Conservation (phyloP, 768 basidiomycete species). For the Russula griseocarnosa region DNA sequence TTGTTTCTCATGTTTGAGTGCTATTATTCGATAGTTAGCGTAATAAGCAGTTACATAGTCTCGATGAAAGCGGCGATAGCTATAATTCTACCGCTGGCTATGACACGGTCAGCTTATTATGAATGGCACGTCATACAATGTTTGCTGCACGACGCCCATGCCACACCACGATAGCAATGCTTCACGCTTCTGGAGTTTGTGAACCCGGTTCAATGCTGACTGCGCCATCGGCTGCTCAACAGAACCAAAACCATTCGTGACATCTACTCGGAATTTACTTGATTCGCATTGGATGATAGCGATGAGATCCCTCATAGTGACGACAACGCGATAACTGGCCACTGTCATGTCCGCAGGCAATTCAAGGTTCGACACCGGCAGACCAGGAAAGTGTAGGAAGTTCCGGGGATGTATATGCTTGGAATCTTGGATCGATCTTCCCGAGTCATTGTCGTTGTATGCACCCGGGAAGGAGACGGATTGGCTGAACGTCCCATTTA, state of each 20-base stretch:
- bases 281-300: neutral
- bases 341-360: neutral
- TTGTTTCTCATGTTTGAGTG: neutral
- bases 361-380: constrained; percentile 25
- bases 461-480: constrained; percentile 69
- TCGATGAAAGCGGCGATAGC: too few species aligned
- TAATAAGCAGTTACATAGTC: constrained; percentile 4
- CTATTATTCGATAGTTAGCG: neutral
- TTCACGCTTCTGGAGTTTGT: constrained; percentile 13
- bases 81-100: neutral
- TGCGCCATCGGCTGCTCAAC: neutral
- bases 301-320: neutral
- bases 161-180: neutral
- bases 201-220: neutral
- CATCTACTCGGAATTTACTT: neutral
- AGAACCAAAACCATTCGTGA: neutral
- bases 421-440: constrained; percentile 62
- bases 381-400: constrained; percentile 22
- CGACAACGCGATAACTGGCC: neutral
- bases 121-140: constrained; percentile 15
- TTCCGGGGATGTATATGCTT: constrained; percentile 30
- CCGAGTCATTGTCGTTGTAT: constrained; percentile 68
- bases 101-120: neutral
- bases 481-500: constrained; percentile 33
- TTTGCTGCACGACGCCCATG: constrained; percentile 12